Base-by-base conservation (phyloP, 352 stramenopile species). In the Pythium biforme region DNA sequence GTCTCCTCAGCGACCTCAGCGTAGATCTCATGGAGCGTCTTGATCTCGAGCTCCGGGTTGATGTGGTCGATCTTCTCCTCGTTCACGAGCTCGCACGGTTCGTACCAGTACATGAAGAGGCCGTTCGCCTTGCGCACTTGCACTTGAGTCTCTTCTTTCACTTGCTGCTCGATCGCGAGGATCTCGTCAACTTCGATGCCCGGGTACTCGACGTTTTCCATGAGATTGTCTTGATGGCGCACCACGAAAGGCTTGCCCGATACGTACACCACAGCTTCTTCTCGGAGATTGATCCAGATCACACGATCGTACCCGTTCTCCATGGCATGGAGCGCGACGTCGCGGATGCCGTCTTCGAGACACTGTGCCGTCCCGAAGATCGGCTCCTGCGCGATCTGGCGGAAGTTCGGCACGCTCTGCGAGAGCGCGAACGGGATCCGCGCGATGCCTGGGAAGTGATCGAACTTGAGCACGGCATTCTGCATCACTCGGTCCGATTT, bases 251-350 rank as follows among this genome's bases (percentile, higher is more conserved):
- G 90, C 48, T 83, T 77, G 5, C 87, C 88, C 40, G 70, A 79
- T 15, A 96, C 89, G 66, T 96, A 97, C n/a, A 97, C 79, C 12
- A 97, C 78, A n/a, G 88, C 88, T 72, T 97, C 90, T 68, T 96
- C 88, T 4, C 90, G 84, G 49, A 97, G 66, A 49, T 97, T 97
- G 66, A 95, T 93, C 88, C 89, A 97, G 23, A 96, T 92, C 9
- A 80, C 83, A 25, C 79, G 81, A 37, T 86, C 82, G 33, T 86
- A 88, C 20, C 82, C 70, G 3, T 59, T 59, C 25, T 75, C 68
- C 50, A 92, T 72, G 0, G 51, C 39, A 58, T 89, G 63, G 17
- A 74, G 46, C 19, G 92, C 66, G 4, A 94, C 84, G 41, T 94
- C 85, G 1, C 68, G 55, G 27, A 95, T 88, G 2, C 86, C 86